Evolutionary conservation across 495 filamentous ascomycete species (phyloP).

Genomic region (Penicillium waksmanii): DNA sequence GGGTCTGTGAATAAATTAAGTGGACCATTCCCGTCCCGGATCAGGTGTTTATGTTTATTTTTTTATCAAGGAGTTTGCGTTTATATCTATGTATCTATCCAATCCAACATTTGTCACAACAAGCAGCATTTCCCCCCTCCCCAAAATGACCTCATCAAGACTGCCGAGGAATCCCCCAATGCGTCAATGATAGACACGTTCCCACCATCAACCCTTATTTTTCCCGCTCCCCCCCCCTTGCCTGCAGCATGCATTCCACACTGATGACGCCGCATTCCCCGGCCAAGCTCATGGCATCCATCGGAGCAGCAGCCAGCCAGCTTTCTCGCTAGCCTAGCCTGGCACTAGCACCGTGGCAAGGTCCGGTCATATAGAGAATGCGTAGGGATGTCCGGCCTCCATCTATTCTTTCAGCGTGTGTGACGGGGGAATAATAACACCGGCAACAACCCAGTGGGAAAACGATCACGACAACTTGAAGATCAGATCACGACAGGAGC

Average conservation of each 20-base stretch:
- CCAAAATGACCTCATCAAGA: constrained; percentile 24
- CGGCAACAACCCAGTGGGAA: too few relatives aligned
- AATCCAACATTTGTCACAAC: constrained; percentile 20
- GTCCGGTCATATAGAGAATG: too few relatives aligned
- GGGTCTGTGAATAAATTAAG: constrained; percentile 33
- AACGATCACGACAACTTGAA: too few relatives aligned
- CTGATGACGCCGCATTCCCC: constrained; percentile 32
- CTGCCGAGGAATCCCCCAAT: constrained; percentile 8
- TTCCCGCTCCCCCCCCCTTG: constrained; percentile 16
- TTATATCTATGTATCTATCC: constrained; percentile 24
- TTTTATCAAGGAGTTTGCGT: constrained; percentile 28
- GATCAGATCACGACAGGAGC: background rate
- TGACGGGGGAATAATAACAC: too few relatives aligned
- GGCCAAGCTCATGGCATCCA: constrained; percentile 16
- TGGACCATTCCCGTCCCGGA: constrained; percentile 16
- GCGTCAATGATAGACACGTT: constrained; percentile 8
- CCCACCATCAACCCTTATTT: too few relatives aligned
- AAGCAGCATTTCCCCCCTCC: constrained; percentile 28
- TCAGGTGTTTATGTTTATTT: constrained; percentile 19
- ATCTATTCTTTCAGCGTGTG: too few relatives aligned
- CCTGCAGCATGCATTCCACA: constrained; percentile 25
- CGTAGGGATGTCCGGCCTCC: too few relatives aligned
- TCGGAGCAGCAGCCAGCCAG: background rate
- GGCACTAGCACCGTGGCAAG: too few relatives aligned
- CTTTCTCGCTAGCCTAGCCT: background rate